Evolutionary conservation across 495 filamentous ascomycete genomes (phyloP).

Genomic region (Trichoderma reesei): DNA sequence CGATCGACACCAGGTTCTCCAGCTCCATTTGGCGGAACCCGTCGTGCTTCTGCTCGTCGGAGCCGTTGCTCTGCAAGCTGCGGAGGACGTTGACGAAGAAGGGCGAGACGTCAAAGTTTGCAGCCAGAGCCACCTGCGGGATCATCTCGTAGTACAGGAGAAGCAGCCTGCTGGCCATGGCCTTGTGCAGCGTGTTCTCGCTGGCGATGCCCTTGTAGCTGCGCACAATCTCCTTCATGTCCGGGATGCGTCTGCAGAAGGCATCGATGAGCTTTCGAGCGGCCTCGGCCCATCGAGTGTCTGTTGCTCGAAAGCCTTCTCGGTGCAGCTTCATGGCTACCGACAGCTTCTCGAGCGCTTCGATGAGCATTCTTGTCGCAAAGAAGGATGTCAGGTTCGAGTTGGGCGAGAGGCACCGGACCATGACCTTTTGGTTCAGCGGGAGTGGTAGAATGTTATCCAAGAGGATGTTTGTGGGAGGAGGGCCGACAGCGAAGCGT

Average conservation of each 20-base stretch:
- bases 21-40: constrained; percentile 55
- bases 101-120: constrained; percentile 76
- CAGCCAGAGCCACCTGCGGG: constrained; percentile 68
- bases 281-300: constrained; percentile 55
- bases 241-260: constrained; percentile 70
- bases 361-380: constrained; percentile 62
- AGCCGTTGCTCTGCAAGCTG: constrained; percentile 32
- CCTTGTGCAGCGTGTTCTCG: constrained; percentile 64
- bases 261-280: constrained; percentile 53
- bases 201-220: constrained; percentile 55
- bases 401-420: constrained; percentile 67
- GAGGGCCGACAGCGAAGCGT: constrained; percentile 53
- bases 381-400: constrained; percentile 71
- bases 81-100: constrained; percentile 57
- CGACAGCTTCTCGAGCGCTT: constrained; percentile 70
- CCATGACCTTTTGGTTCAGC: constrained; percentile 63
- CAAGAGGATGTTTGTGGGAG: constrained; percentile 62
- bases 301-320: constrained; percentile 30
- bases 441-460: constrained; percentile 84
- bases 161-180: constrained; percentile 65
- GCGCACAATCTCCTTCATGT: constrained; percentile 63
- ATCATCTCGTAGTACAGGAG: constrained; percentile 71
- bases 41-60: constrained; percentile 33
- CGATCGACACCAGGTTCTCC: constrained; percentile 66
- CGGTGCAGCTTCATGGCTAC: constrained; percentile 45